phyloP scores from a whole-genome alignment of 2,329 filamentous ascomycete genomes.

The Penicillium hesseltinei region DNA sequence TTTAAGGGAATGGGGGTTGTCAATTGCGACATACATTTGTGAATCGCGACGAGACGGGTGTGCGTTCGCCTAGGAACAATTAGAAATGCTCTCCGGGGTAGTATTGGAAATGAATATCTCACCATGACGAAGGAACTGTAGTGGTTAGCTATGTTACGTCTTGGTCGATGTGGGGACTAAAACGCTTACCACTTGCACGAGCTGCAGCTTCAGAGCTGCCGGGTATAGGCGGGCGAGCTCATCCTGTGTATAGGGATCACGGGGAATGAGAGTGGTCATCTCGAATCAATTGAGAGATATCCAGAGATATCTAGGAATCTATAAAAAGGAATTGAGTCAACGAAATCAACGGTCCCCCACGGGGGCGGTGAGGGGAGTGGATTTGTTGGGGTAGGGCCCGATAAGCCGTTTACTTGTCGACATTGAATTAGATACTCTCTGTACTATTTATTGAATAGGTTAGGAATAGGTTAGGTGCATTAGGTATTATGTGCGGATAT shows the following conservation, averaged over 20 bases:
- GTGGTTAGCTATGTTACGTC: constrained; percentile 14
- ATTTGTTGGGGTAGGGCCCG: constrained; percentile 4
- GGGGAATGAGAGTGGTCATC: constrained; percentile 78
- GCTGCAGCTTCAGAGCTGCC: constrained; percentile 71
- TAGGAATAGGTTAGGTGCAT: background rate
- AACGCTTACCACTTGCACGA: constrained; percentile 73
- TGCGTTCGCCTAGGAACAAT: constrained; percentile 60
- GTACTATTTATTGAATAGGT: background rate
- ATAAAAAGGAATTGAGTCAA: constrained; percentile 9
- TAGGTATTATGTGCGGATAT: too few species aligned
- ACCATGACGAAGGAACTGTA: constrained; percentile 69
- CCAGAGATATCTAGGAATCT: background rate
- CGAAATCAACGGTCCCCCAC: constrained; percentile 1
- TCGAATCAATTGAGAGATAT: background rate
- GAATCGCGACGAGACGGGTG: constrained; percentile 84
- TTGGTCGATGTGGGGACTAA: background rate
- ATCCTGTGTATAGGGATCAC: constrained; percentile 72
- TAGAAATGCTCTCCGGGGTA: background rate
- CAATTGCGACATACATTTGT: constrained; percentile 57
- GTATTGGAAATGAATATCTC: constrained; percentile 37
- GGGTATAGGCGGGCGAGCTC: constrained; percentile 84
- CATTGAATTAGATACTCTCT: background rate
- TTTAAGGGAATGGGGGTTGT: background rate
- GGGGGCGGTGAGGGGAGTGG: constrained; percentile 21
- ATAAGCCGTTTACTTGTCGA: background rate